Evolutionary conservation across 1,284 basidiomycete species (phyloP).

Genomic region (Leccinum huronense): DNA sequence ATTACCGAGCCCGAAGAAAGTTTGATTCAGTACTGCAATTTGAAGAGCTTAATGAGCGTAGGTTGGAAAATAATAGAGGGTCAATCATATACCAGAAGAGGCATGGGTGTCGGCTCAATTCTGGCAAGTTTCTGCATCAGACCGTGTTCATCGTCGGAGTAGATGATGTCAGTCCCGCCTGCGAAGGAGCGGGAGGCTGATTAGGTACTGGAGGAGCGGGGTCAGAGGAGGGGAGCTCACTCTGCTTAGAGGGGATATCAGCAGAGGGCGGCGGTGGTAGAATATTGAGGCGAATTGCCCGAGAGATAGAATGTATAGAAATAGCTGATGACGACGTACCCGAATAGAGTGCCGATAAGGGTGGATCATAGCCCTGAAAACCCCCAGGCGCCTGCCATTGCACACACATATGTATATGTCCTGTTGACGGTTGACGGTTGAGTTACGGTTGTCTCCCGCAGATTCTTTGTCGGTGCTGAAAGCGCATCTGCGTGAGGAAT

Average conservation of each 20-base stretch:
- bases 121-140: too few relatives aligned
- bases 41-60: too few relatives aligned
- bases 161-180: slow-evolving; percentile 41
- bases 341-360: slow-evolving; percentile 46
- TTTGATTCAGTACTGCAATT: too few relatives aligned
- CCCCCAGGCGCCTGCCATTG: slow-evolving; percentile 18
- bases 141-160: slow-evolving; percentile 51
- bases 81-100: too few relatives aligned
- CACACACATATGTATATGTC: slow-evolving; percentile 14
- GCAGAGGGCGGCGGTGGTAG: slow-evolving; percentile 40
- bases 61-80: too few relatives aligned
- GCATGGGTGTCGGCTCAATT: too few relatives aligned
- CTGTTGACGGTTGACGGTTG: slow-evolving; percentile 21
- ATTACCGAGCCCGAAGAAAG: too few relatives aligned
- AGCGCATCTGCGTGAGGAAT: slow-evolving; percentile 34
- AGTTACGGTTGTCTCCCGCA: slow-evolving; percentile 30
- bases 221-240: slow-evolving; percentile 49
- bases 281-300: slow-evolving; percentile 45
- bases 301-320: slow-evolving; percentile 33
- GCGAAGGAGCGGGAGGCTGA: slow-evolving; percentile 40
- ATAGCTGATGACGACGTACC: slow-evolving; percentile 44
- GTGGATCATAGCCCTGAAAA: slow-evolving; percentile 29
- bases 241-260: slow-evolving; percentile 51
- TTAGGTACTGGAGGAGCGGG: slow-evolving; percentile 42
- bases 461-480: slow-evolving; percentile 32